phyloP scores from a whole-genome alignment of 805 yeast species.

The Wickerhamiella azymoides region DNA sequence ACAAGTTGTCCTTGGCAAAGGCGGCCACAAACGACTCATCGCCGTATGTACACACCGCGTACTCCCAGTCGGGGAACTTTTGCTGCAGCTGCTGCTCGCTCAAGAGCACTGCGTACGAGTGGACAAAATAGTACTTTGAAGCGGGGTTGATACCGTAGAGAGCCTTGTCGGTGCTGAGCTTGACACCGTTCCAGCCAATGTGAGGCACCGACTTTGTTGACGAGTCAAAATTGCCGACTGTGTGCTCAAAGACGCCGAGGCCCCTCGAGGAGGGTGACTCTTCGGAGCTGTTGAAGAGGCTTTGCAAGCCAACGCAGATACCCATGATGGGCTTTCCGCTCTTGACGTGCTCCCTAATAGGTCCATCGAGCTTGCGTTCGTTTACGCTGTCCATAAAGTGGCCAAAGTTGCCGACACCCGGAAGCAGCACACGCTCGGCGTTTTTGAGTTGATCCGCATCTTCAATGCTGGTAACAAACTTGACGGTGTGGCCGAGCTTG shows the following conservation, averaged over 20 bases:
- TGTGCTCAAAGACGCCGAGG: slow-evolving; percentile 40
- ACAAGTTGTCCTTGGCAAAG: slow-evolving; percentile 55
- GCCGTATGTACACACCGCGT: slow-evolving; percentile 63
- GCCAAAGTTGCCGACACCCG: slow-evolving; percentile 97
- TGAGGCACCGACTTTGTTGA: slow-evolving; percentile 77
- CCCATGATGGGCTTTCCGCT: slow-evolving; percentile 91
- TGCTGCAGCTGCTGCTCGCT: slow-evolving; percentile 19
- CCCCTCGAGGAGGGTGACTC: slow-evolving; percentile 57
- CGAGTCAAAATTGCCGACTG: slow-evolving; percentile 47
- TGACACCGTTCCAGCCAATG: slow-evolving; percentile 79
- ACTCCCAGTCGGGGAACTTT: slow-evolving; percentile 46
- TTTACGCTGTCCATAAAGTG: slow-evolving; percentile 70
- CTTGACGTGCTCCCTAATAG: slow-evolving; percentile 49
- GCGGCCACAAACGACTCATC: slow-evolving; percentile 75
- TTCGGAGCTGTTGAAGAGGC: slow-evolving; percentile 60
- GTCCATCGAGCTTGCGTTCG: slow-evolving; percentile 47
- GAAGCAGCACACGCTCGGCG: slow-evolving; percentile 48
- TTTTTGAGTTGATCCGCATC: slow-evolving; percentile 30
- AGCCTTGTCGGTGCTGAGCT: slow-evolving; percentile 16
- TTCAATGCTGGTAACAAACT: slow-evolving; percentile 15
- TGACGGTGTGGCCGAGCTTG: slow-evolving; percentile 50
- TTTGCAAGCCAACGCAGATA: slow-evolving; percentile 90
- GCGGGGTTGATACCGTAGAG: slow-evolving; percentile 53
- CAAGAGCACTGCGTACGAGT: slow-evolving; percentile 59
- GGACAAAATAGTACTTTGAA: slow-evolving; percentile 83